Evolutionary conservation across 1,139 yeast species (phyloP), one percentile per base, ranked within the genome.

Genomic region (Geotrichum citri-aurantii): DNA sequence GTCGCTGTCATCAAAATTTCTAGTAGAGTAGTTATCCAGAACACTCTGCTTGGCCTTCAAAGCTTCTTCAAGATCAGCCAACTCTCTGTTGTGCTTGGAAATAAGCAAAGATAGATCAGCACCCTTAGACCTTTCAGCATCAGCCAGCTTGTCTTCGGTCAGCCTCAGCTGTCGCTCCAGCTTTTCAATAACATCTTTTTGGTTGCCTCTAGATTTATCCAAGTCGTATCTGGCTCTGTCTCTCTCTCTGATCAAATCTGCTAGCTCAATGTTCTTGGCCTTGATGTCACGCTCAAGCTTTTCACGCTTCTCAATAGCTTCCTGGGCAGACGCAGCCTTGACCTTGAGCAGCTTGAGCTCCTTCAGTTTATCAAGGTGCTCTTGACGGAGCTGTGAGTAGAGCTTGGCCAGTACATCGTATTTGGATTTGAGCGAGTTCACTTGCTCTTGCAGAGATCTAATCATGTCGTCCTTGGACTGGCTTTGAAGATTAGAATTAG

Each of bases 311-410:
- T 87, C 87, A 63, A 91, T 84, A 0, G 96, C 88, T 72, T 91
- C 97, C 70, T 90, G 96, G 8, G 97, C 97, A 62, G 95, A 87
- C 31, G 92, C 87, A 8, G 95, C 95, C 72, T 88, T 89, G 66
- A 91, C 90, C 73, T 91, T 96, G 59, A 87, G 81, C 65, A 87
- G 86, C 71, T 92, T 92, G 69, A 87, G 87, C 69, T 87, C 87
- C 54, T 88, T 80, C 66, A 92, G 79, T 63, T 91, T 75, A 63
- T 86, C 88, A 69, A 92, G 79, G 71, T 92, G 97, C 71, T 92
- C 97, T 73, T 89, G 95, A 68, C 97, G 86, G 65, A 92, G 79
- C 72, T 91, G 97, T 1, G 96, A 86, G 70, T 92, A 92, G 62
- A 92, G 78, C 69, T 90, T 89, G 4, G 97, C 97, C 65, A 92